A percentile compares a stretch with the other conserved stretches of the same genome.
Conservation (phyloP, 495 filamentous ascomycete genomes). For the Pseudotulostoma volvatum region DNA sequence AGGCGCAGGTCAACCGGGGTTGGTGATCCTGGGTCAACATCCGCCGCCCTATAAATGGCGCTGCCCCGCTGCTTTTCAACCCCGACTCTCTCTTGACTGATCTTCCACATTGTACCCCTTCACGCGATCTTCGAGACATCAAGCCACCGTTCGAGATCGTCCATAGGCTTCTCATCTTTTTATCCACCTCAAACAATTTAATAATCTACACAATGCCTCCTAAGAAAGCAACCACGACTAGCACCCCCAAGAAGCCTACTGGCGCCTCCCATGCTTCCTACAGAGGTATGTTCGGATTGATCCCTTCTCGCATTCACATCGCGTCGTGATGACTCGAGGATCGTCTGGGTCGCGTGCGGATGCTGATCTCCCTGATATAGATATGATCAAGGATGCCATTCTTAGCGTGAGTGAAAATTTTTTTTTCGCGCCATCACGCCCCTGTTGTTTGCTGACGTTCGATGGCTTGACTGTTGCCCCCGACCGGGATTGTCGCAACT, state of each 20-base stretch:
- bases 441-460: conserved; percentile 22
- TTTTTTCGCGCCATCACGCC: conserved; percentile 15
- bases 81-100: conserved; percentile 19
- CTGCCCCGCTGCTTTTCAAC: conserved; percentile 30
- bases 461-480: conserved; percentile 7
- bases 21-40: conserved; percentile 32
- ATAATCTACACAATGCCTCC: conserved; percentile 27
- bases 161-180: too few relatives aligned
- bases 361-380: conserved; percentile 36
- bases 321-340: conserved; percentile 16
- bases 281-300: conserved; percentile 39
- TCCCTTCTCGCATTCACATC: conserved; percentile 27
- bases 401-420: conserved; percentile 46
- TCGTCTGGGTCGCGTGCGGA: conserved; percentile 25
- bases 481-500: not conserved
- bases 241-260: conserved; percentile 35
- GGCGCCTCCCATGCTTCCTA: conserved; percentile 39
- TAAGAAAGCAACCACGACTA: conserved; percentile 32
- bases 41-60: conserved; percentile 34
- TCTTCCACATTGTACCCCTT: conserved; percentile 9
- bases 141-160: too few relatives aligned
- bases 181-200: conserved; percentile 8
- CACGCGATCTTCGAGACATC: conserved; percentile 2
- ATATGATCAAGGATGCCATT: conserved; percentile 57
- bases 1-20: too few relatives aligned